Evolutionary conservation across 805 yeast genomes (phyloP).

Genomic region (Candida verbasci): DNA sequence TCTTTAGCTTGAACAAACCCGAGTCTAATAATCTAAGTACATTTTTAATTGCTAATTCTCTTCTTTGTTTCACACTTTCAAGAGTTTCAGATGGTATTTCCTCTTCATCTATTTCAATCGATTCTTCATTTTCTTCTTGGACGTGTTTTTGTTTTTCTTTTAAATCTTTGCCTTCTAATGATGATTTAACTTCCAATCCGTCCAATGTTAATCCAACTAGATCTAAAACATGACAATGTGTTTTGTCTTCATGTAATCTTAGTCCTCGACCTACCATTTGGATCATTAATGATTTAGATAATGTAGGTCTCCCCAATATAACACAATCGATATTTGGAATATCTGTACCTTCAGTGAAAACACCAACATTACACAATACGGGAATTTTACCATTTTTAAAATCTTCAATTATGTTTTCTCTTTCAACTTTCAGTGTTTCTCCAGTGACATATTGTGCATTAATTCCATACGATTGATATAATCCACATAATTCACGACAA

Average conservation of each 20-base stretch:
- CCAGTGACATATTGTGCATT: conserved; percentile 72
- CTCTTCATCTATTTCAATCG: conserved; percentile 1
- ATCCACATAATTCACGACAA: conserved; percentile 47
- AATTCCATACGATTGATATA: conserved; percentile 57
- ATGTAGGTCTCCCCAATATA: conserved; percentile 75
- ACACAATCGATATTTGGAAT: conserved; percentile 84
- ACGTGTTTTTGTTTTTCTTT: conserved; percentile 9
- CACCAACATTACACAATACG: conserved; percentile 82
- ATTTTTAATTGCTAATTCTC: conserved; percentile 1
- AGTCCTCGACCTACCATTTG: conserved; percentile 95
- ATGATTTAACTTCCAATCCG: conserved; percentile 55
- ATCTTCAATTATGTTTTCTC: conserved; percentile 50
- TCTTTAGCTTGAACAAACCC: conserved; percentile 2
- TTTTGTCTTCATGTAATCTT: conserved; percentile 57
- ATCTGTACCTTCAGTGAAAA: conserved; percentile 93
- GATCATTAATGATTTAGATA: conserved; percentile 61
- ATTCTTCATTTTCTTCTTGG: not conserved
- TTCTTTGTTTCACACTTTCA: not conserved
- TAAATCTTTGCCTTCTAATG: conserved; percentile 31
- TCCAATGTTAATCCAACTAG: conserved; percentile 59
- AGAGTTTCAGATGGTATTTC: no score
- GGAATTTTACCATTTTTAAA: conserved; percentile 61
- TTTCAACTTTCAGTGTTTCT: conserved; percentile 46
- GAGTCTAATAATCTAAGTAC: not conserved
- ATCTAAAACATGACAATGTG: conserved; percentile 70